These are phyloP conservation scores for Globisporangium okanoganense DNA, from an alignment of 352 stramenopile species.

Conservation along the genomic window DNA sequence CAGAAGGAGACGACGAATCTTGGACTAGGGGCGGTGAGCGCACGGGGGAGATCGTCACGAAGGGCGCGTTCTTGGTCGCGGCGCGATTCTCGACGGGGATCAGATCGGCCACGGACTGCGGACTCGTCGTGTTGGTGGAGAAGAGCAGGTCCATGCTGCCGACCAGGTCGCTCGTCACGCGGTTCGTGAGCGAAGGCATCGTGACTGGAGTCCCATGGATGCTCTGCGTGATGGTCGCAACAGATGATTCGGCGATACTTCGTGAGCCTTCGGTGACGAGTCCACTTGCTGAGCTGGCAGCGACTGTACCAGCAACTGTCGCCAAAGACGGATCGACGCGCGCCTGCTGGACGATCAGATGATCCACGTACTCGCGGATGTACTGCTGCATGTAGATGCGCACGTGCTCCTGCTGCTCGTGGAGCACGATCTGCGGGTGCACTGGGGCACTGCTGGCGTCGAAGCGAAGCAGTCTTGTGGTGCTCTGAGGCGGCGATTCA, in stretches of 20 bases:
- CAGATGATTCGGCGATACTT: constrained; percentile 2
- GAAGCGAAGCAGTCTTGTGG: constrained; percentile 35
- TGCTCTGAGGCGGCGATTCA: background rate
- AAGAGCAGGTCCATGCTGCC: constrained; percentile 64
- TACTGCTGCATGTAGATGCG: constrained; percentile 60
- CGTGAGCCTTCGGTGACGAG: constrained; percentile 3
- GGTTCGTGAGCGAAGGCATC: constrained; percentile 40
- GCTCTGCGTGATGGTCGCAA: constrained; percentile 28
- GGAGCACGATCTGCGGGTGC: constrained; percentile 43
- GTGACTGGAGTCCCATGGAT: constrained; percentile 49
- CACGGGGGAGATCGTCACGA: constrained; percentile 4
- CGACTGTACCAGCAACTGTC: too few species aligned
- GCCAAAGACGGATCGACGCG: constrained; percentile 7
- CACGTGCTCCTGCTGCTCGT: constrained; percentile 45
- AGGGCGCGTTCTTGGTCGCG: constrained; percentile 2
- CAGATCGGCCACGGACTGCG: constrained; percentile 59
- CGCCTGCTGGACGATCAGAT: constrained; percentile 32
- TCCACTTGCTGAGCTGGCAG: constrained; percentile 6
- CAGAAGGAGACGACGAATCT: background rate
- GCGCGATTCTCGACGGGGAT: constrained; percentile 10
- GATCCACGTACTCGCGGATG: constrained; percentile 56
- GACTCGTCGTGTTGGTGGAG: constrained; percentile 49
- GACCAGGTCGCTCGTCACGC: constrained; percentile 31
- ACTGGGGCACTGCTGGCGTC: constrained; percentile 36
- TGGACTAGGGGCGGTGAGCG: background rate